These are phyloP conservation scores for Hura crepitans DNA, from an alignment of 441 rosid species.

Conservation along the genomic window DNA sequence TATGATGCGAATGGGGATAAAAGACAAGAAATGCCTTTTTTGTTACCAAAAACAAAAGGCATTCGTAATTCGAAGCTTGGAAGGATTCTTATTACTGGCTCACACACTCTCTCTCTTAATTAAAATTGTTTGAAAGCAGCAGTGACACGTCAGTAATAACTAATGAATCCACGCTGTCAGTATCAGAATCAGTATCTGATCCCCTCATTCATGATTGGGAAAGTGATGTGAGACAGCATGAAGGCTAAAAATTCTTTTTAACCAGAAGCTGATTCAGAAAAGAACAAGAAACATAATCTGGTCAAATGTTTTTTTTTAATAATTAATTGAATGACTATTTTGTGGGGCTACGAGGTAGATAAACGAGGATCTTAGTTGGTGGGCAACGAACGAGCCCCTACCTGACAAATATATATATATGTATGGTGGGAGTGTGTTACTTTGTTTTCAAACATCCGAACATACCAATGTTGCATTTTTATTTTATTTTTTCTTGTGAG, in stretches of 20 bases:
- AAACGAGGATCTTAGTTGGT: constrained; percentile 22
- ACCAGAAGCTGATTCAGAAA: constrained; percentile 21
- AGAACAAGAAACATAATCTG: constrained; percentile 26
- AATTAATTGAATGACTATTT: neutral
- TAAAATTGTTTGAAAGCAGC: constrained; percentile 27
- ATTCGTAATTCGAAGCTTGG: constrained; percentile 12
- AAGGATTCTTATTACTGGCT: constrained; percentile 18
- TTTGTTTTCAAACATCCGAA: no score
- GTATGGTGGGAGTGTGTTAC: no score
- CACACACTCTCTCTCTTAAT: neutral
- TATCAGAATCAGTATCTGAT: constrained; percentile 20
- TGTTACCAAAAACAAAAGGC: constrained; percentile 15
- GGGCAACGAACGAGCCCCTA: constrained; percentile 11
- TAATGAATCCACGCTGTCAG: constrained; percentile 26
- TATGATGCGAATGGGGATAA: constrained; percentile 5
- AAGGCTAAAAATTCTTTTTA: constrained; percentile 14
- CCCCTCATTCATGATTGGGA: constrained; percentile 20
- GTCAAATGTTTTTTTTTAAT: constrained; percentile 19
- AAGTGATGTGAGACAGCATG: constrained; percentile 26
- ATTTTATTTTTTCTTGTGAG: no score
- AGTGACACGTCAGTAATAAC: constrained; percentile 33
- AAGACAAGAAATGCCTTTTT: constrained; percentile 27
- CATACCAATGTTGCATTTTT: no score
- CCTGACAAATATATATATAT: constrained; percentile 12
- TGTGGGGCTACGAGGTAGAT: constrained; percentile 21